Base-by-base conservation (phyloP, 306 rosid species). In the Morella rubra region DNA sequence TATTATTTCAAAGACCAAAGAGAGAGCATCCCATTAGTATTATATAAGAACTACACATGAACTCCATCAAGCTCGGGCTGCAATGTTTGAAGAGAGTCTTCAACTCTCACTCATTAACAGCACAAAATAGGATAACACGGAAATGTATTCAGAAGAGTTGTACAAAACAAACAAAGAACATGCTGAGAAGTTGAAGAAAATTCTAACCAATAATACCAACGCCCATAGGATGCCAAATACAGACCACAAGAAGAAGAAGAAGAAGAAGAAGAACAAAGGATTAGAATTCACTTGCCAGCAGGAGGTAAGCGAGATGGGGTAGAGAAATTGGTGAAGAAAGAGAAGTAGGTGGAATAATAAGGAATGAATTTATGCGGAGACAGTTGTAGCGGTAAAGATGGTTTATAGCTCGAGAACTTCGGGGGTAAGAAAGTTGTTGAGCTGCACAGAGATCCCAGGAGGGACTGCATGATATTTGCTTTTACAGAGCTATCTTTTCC, bases 381-480 rank as follows among this genome's bases (percentile, higher is more conserved):
- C 61, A 50, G 75, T 49, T 41, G 71, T 41, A 8, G 24, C 3
- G 70, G 22, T 19, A 32, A 75, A 8, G 81, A 52, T 27, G 73
- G 81, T 47, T 77, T 69, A 59, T 15, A 42, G 15, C 52, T 78
- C 18, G 74, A 42, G 77, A 55, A 74, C 62, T 47, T 79, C 64
- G 77, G 53, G 68, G 78, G 74, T 47, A 76, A 16, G 65, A 77
- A 14, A 47, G 80, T 47, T 24, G 70, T 15, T 20, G 75, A 74
- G 75, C 84, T 55, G 80, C 82, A 85, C 5, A 77, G 81, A 82
- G 88, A 82, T 20, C 78, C 84, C 64, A 73, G 73, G 65, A 85
- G 85, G 81, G 81, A 79, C 73, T 84, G 88, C 97, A 91, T 91
- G 78, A 11, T 11, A 12, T 12, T n/a, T 1, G 41, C 67, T 60